Evolutionary conservation across 805 yeast genomes (phyloP).

Genomic region (Nakazawaea wyomingensis): DNA sequence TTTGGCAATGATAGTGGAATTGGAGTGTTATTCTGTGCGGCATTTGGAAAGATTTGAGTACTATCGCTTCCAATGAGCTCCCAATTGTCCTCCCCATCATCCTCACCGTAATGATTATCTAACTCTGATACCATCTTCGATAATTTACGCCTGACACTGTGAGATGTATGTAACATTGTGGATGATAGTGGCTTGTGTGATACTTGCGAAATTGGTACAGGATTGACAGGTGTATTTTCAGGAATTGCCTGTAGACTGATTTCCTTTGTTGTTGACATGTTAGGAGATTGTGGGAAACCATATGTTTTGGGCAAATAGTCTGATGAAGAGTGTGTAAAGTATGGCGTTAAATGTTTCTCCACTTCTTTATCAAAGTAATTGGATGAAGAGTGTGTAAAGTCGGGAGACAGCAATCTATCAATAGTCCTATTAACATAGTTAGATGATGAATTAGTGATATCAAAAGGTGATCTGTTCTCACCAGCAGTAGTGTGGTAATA

Average conservation of each 20-base stretch:
- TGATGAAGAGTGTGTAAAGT: constrained; percentile 1
- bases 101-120: constrained; percentile 14
- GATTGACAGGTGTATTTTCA: too few species aligned
- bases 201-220: background rate
- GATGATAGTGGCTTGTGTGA: constrained; percentile 2
- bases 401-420: background rate
- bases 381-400: background rate
- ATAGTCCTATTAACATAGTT: background rate
- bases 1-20: background rate
- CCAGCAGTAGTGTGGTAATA: too few species aligned
- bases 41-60: background rate
- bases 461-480: too few species aligned
- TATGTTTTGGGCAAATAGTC: background rate
- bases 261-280: background rate
- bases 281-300: too few species aligned
- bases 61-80: constrained; percentile 4
- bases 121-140: constrained; percentile 6
- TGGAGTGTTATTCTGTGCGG: background rate
- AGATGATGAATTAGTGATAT: background rate
- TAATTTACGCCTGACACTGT: constrained; percentile 10
- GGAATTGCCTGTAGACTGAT: background rate
- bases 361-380: background rate
- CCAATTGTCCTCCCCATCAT: constrained; percentile 27
- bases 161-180: constrained; percentile 5
- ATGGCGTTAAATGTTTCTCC: background rate